Evolutionary conservation across 176 grass and related monocot species (phyloP), one percentile per base, ranked within the genome.

Genomic region (Aegilops longissima): DNA sequence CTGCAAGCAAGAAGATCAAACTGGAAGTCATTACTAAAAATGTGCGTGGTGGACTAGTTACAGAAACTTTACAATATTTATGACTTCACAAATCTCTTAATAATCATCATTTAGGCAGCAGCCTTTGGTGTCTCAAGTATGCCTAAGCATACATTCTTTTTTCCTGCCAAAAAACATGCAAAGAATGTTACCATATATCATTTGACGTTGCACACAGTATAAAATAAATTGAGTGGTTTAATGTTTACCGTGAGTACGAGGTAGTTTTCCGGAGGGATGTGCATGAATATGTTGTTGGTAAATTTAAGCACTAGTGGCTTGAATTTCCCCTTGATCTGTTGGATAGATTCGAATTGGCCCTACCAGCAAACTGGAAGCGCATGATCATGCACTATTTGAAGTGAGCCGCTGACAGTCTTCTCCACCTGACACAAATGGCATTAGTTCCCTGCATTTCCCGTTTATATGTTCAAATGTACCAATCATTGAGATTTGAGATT

Each of bases 201-300:
- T 45, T 6, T 27, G n/a, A 61, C 2, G 11, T 76, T 23, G 34
- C 66, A 35, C 21, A 42, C 40, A 36, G 64, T 59, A 25, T 47
- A 21, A 70, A 85, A 13, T 81, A 5, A 71, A 33, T 49, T 82
- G 12, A 33, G 73, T 74, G 63, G 18, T 78, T 18, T 12, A 80
- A 83, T 23, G 52, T 74, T 92, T 98, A 95, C 96, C 0, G 88
- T 83, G 38, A 94, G 70, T 64, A 92, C 36, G 44, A 98, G 88
- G 75, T 98, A 92, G 61, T 98, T 98, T 83, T 92, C 88, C 24
- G 90, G 84, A 76, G 88, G 92, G 24, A 98, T 91, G 10, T 47
- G 11, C 44, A 47, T 47, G 44, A 47, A 10, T 13, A 34, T 34
- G 33, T 47, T 3, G 44, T 47, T 47, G 2, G 44, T 11, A 47